Evolutionary conservation across 169 alveolate genomes (phyloP), one percentile per base, ranked within the genome.

Genomic region (Plasmodium fragile): DNA sequence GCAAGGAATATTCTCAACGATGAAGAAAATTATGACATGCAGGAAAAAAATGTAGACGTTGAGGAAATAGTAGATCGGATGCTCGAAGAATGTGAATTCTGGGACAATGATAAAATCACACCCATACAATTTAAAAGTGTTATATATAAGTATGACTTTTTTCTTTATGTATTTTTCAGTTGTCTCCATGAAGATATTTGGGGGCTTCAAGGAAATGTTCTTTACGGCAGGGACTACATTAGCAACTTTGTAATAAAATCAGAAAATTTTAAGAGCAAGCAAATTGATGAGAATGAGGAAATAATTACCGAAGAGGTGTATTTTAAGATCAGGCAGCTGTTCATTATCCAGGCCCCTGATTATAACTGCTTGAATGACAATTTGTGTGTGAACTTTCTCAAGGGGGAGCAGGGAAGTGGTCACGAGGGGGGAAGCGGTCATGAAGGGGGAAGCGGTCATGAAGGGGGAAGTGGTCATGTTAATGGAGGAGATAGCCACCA

Each of bases 181-280:
- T 97, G 97, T 72, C 81, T 97, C 28, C 98, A 97, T 71, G 98
- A 97, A 78, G 98, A 97, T 83, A 96, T 96, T 18, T 97, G 98
- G 98, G 97, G 98, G 3, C 92, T 97, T 65, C 96, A 96, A 80
- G 98, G 98, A 11, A 96, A 97, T 90, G 98, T 98, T 3, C 95
- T 97, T 82, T 84, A 85, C 81, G 93, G 93, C 5, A 87, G 93
- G 30, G 93, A 87, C 71, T 87, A 87, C 32, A 87, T 87, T 5
- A 87, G 89, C 49, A 78, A 87, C 34, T 87, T 87, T 87, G 89
- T 87, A 4, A 75, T 87, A 28, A 87, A 87, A 65, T 65, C 93
- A 13, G 90, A 87, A 59, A 75, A 77, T 41, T 87, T 77, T 78
- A 87, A 87, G 45, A 87, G 71, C 80, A 87, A 87, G 39, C 75